These are phyloP conservation scores for Colletotrichum ledebouriae DNA, from an alignment of 2,329 filamentous ascomycete species.

Conservation along the genomic window DNA sequence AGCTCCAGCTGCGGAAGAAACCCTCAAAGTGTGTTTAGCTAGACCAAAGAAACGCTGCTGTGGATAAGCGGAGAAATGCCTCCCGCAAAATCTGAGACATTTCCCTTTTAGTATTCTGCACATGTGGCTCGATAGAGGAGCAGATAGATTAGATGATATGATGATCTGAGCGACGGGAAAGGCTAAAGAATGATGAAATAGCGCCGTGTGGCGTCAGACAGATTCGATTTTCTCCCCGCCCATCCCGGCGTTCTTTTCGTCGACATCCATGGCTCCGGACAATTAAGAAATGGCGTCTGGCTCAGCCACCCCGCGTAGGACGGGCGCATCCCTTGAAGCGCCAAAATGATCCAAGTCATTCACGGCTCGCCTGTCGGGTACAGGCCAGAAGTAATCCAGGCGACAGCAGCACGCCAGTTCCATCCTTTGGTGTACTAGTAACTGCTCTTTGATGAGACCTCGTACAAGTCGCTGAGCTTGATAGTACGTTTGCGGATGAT, in stretches of 20 bases:
- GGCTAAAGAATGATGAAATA: conserved; percentile 11
- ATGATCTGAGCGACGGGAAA: conserved; percentile 15
- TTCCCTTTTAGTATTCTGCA: background rate
- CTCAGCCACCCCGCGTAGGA: conserved; percentile 22
- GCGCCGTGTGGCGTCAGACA: background rate
- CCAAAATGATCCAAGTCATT: conserved; percentile 45
- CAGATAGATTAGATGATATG: background rate
- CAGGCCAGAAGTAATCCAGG: conserved; percentile 43
- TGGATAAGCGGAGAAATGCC: background rate
- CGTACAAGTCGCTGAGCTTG: conserved; percentile 52
- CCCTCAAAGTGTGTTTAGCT: too few species aligned
- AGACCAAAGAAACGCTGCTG: background rate
- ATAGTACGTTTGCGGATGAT: conserved; percentile 51
- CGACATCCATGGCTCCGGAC: background rate
- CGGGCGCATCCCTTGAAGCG: conserved; percentile 40
- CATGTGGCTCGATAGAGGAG: conserved; percentile 20
- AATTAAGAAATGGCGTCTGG: background rate
- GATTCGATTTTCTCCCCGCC: conserved; percentile 11
- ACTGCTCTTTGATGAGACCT: conserved; percentile 30
- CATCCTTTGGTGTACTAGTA: conserved; percentile 43
- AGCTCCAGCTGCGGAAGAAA: background rate
- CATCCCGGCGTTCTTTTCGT: background rate
- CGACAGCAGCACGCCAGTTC: conserved; percentile 40
- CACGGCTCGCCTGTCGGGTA: conserved; percentile 40
- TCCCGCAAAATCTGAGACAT: conserved; percentile 21